Base-by-base conservation (phyloP, 164 flowering plant species). In the Vitis cinerea region DNA sequence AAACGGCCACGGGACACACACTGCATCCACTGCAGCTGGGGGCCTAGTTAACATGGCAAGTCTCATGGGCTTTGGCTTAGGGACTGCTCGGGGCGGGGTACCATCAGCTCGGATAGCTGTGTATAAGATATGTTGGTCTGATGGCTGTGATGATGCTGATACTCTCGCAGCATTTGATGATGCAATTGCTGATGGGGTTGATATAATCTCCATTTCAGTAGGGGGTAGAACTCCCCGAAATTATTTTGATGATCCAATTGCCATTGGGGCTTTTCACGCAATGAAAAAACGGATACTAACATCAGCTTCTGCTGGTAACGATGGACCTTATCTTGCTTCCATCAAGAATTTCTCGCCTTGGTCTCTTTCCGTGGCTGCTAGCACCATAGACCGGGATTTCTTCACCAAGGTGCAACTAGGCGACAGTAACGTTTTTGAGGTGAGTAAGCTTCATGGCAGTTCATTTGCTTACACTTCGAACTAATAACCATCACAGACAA, bases 161-260 rank as follows among this genome's bases (percentile, higher is more conserved):
- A 75, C 83, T 85, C 76, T 86, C 5, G 82, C 86, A 0, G 92
- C 84, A 1, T 85, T 85, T 59, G 88, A 87, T 53, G 86, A 83
- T 63, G 87, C 87, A 0, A 84, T 84, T 37, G 82, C 80, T 0
- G 87, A 84, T 63, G 84, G 85, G 1, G 87, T 82, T 6, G 87
- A 84, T 30, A 79, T 84, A 4, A 74, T 76, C 87, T 8, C 17
- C 4, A 11, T 80, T 9, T 84, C 87, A 3, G 50, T 82, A 2
- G 84, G 83, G n/a, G 65, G 64, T 0, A 0, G 12, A 3, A 5
- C 2, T 4, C 15, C 55, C 4, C 0, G 0, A 0, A 3, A 71
- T 12, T 82, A 80, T 19, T 19, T 77, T 82, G 27, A 65, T 0
- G 78, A 75, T 51, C 0, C 73, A 0, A 78, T 75, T 16, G 76